These are phyloP conservation scores for Suillus brevipes DNA, from an alignment of 768 basidiomycete species.

Conservation along the genomic window DNA sequence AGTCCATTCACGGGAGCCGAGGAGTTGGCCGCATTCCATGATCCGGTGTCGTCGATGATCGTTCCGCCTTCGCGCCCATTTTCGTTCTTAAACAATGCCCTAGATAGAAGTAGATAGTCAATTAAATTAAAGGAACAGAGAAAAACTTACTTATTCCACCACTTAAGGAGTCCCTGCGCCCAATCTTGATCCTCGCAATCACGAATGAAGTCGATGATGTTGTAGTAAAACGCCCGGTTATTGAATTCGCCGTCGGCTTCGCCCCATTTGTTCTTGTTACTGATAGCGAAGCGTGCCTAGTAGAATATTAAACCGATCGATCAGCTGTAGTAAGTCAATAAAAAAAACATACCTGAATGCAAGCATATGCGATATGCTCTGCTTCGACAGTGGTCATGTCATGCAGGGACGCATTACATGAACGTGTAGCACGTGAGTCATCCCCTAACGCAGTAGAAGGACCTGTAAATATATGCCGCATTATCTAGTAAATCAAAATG, in stretches of 20 bases:
- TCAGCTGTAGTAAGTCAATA: no score
- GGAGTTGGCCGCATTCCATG: background rate
- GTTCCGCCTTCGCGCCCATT: background rate
- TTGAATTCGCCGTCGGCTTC: slow-evolving; percentile 10
- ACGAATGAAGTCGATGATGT: no score
- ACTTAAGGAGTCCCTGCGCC: no score
- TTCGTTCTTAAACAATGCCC: slow-evolving; percentile 5
- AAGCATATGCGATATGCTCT: slow-evolving; percentile 10
- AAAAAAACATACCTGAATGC: slow-evolving; percentile 3
- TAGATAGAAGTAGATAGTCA: background rate
- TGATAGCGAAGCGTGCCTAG: no score
- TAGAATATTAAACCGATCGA: no score
- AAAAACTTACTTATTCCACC: no score
- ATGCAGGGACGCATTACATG: slow-evolving; percentile 1
- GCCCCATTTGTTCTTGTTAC: background rate
- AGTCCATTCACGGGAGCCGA: background rate
- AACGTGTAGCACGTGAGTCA: background rate
- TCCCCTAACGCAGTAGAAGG: slow-evolving; percentile 4
- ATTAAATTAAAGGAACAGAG: background rate
- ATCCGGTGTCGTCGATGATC: background rate
- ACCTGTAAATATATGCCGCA: slow-evolving; percentile 7
- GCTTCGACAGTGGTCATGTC: slow-evolving; percentile 3
- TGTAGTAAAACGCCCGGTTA: slow-evolving; percentile 10
- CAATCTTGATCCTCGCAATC: no score
- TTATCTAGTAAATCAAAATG: background rate